Conservation (phyloP, 192 early-diverging fungal genomes). For the Coemansia sp. region DNA sequence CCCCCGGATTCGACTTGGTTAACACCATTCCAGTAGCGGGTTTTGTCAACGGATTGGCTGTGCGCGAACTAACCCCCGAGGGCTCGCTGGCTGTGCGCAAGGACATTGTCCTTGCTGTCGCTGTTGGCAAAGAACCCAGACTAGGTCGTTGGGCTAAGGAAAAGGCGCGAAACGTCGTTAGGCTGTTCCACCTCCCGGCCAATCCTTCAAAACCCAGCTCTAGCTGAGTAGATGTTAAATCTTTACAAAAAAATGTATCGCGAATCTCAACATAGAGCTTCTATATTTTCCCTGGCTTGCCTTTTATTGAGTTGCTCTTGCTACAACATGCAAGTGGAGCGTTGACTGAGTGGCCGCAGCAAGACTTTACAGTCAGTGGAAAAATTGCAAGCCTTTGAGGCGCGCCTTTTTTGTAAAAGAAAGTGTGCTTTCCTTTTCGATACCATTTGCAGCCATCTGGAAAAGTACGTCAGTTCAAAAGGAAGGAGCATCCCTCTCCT, state of each 20-base stretch:
- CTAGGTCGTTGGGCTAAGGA: slow-evolving; percentile 87
- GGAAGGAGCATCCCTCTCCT: background rate
- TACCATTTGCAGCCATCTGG: background rate
- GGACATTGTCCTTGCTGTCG: slow-evolving; percentile 64
- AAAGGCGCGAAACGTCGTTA: slow-evolving; percentile 78
- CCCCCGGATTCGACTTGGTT: slow-evolving; percentile 54
- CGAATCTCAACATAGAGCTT: background rate
- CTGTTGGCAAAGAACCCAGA: slow-evolving; percentile 86
- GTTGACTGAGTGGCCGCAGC: background rate
- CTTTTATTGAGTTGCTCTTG: no score
- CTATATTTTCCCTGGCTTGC: background rate
- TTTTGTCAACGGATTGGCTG: slow-evolving; percentile 57
- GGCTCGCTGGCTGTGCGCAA: slow-evolving; percentile 18
- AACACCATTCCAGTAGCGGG: slow-evolving; percentile 65
- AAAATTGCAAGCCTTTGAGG: background rate
- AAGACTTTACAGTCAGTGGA: background rate
- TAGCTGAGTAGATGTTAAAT: slow-evolving; percentile 6
- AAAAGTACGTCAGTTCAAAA: background rate
- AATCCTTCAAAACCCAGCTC: slow-evolving; percentile 5
- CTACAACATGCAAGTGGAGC: background rate
- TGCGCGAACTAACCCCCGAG: slow-evolving; percentile 25
- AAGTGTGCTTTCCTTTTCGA: background rate
- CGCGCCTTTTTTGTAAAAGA: background rate
- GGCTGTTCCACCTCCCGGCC: slow-evolving; percentile 63
- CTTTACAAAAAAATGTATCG: background rate